These are phyloP conservation scores for Mycena crocata DNA, from an alignment of 768 basidiomycete genomes.

Conservation along the genomic window DNA sequence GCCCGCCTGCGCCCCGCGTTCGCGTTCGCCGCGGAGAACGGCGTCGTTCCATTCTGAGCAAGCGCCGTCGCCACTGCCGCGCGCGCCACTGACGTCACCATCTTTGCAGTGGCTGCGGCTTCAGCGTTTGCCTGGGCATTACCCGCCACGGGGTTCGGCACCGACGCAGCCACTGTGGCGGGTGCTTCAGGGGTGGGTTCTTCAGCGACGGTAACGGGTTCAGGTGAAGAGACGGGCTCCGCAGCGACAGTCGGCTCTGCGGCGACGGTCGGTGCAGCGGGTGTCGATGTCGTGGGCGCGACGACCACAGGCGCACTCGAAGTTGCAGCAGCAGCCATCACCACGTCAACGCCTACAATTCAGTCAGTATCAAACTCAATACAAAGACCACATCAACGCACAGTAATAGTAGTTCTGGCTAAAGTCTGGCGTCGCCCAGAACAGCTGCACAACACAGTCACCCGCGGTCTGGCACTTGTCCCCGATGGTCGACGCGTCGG, in stretches of 20 bases:
- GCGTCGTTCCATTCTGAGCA: conserved; percentile 4
- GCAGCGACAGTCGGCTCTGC: background rate
- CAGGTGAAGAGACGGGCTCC: too few species aligned
- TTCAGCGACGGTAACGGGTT: too few species aligned
- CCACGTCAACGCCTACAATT: conserved; percentile 27
- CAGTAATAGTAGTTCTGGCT: conserved; percentile 34
- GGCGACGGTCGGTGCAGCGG: background rate
- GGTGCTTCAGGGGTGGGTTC: too few species aligned
- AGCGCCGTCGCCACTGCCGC: conserved; percentile 9
- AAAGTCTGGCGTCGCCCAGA: conserved; percentile 33
- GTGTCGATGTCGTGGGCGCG: background rate
- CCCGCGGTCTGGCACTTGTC: conserved; percentile 30
- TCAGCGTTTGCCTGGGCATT: too few species aligned
- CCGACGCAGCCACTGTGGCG: background rate
- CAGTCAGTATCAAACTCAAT: background rate
- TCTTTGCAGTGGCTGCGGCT: too few species aligned
- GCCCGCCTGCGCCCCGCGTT: conserved; percentile 23
- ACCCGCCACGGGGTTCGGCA: background rate
- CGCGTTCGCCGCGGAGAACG: background rate
- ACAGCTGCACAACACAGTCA: conserved; percentile 32
- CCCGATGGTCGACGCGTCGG: conserved; percentile 25
- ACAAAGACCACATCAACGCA: background rate
- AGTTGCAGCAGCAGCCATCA: conserved; percentile 22
- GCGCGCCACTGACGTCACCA: conserved; percentile 19
- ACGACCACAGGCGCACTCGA: background rate